Conservation (phyloP, 495 filamentous ascomycete genomes). For the Daldinia decipiens region DNA sequence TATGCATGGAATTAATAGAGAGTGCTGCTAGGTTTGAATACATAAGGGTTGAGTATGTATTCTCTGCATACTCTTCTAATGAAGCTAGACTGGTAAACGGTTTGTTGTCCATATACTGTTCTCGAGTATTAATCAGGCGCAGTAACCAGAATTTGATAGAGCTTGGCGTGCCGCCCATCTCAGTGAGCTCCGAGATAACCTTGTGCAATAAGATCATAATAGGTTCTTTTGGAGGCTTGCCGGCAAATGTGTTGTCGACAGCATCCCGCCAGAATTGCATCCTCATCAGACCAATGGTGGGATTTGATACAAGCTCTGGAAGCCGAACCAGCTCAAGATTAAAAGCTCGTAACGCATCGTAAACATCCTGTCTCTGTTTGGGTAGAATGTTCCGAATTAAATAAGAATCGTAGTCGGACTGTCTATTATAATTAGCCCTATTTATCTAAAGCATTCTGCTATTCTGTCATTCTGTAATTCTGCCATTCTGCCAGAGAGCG, state of each 20-base stretch:
- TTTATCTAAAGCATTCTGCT: not conserved
- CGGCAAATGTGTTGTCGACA: constrained; percentile 74
- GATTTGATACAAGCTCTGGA: constrained; percentile 84
- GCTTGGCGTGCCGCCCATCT: constrained; percentile 61
- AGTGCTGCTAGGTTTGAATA: constrained; percentile 85
- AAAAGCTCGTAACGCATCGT: constrained; percentile 90
- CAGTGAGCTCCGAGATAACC: constrained; percentile 70
- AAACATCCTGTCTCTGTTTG: constrained; percentile 73
- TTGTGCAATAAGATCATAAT: constrained; percentile 84
- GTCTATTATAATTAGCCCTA: constrained; percentile 59
- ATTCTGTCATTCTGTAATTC: too few species aligned
- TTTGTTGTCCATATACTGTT: constrained; percentile 83
- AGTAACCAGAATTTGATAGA: constrained; percentile 85
- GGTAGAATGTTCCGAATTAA: constrained; percentile 88
- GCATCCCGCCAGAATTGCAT: constrained; percentile 95
- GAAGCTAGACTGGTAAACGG: constrained; percentile 78
- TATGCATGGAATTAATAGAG: constrained; percentile 79
- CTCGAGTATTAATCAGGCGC: constrained; percentile 79
- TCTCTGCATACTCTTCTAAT: constrained; percentile 89
- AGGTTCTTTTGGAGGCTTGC: constrained; percentile 84
- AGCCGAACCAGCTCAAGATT: constrained; percentile 91
- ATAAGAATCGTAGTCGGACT: constrained; percentile 87
- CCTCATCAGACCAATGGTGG: constrained; percentile 83
- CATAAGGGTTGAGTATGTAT: constrained; percentile 91
- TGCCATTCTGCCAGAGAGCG: not conserved